phyloP scores from a whole-genome alignment of 2,329 filamentous ascomycete genomes.

The Rutstroemia sydowiana region DNA sequence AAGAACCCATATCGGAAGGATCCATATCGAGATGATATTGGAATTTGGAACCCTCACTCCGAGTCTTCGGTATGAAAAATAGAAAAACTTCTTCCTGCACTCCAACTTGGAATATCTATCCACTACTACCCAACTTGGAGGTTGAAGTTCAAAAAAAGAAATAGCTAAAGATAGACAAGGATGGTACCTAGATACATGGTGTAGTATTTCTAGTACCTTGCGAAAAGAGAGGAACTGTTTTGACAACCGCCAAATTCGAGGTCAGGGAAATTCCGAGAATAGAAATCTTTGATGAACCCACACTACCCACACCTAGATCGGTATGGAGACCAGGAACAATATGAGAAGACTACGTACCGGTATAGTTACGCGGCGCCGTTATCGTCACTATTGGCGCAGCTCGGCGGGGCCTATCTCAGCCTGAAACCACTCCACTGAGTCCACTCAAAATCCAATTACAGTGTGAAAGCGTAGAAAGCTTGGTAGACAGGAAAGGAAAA shows the following conservation, averaged over 20 bases:
- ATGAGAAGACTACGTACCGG: no score
- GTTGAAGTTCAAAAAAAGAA: no score
- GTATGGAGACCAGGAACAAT: slow-evolving; percentile 12
- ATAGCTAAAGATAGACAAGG: no score
- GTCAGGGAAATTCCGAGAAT: background rate
- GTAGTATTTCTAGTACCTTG: no score
- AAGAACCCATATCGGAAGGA: no score
- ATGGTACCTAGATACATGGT: no score
- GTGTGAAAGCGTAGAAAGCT: background rate
- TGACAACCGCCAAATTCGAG: background rate
- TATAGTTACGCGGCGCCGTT: slow-evolving; percentile 8
- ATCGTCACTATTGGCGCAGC: slow-evolving; percentile 2
- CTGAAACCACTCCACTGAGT: slow-evolving; percentile 9
- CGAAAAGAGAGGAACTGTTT: background rate
- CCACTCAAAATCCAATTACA: background rate
- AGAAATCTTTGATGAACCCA: background rate
- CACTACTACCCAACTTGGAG: no score
- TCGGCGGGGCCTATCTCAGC: background rate
- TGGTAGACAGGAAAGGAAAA: background rate
- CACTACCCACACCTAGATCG: background rate
- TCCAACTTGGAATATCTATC: no score
- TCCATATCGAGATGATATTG: no score
- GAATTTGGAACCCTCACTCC: no score
- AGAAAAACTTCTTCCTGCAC: no score
- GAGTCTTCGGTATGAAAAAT: no score